Base-by-base conservation (phyloP, 148 eudicot species). In the Vaccinium vitisidaea region DNA sequence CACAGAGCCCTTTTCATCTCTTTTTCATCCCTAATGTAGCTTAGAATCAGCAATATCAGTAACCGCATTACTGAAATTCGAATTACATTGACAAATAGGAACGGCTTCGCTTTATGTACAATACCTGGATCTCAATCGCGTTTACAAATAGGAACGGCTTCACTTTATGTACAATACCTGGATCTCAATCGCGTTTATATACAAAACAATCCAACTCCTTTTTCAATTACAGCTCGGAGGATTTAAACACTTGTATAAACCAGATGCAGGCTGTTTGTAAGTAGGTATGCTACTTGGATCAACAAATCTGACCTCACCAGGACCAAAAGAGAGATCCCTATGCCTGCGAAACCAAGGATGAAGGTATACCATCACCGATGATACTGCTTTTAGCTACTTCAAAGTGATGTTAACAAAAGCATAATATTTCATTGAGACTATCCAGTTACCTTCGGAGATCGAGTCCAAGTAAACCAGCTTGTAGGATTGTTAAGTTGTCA, bases 401-500 rank as follows among this genome's bases (percentile, higher is more conserved):
- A 16, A 70, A 70, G 39, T 77, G 56, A 53, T 8, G 36, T 8
- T 77, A 21, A 65, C 30, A 77, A 50, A 21, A 27, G 18, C 80
- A 48, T 77, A 19, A 10, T 50, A 23, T 23, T 15, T 9, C 23
- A 27, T 52, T 11, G 13, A 18, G 82, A 55, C 12, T 16, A 30
- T 16, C 52, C 2, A 80, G 81, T 84, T 88, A 94, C 99, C 98
- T 95, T 86, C 94, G 86, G 56, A 97, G 94, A 87, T 95, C 98
- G 7, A 97, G 99, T 75, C 99, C 99, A 43, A 93, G 80, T 81
- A 97, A 83, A 53, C 99, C 99, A 77, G 99, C 98, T 88, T 95
- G 99, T 55, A 97, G 87, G 80, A 97, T 87, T 11, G 96, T 82
- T 83, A 97, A 87, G 87, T 97, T 97, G 87, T 97, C 98, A 5